A percentile compares a stretch with the other conserved stretches of the same genome.
Conservation (phyloP, 2,329 filamentous ascomycete genomes). For the Chaetoscypha palmicola region DNA sequence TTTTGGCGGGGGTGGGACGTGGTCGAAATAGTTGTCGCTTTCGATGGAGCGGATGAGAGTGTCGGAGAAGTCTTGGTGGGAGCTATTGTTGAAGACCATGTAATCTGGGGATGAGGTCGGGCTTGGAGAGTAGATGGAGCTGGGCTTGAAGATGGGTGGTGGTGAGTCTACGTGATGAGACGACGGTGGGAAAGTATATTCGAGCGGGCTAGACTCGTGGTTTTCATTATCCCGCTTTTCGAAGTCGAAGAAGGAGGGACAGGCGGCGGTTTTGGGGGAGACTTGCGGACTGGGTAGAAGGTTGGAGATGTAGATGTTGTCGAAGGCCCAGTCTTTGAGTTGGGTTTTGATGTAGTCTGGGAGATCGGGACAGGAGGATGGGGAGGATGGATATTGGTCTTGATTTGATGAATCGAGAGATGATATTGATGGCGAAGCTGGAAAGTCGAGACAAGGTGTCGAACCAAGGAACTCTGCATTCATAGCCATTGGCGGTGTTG, state of each 20-base stretch:
- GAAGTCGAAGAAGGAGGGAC: conserved; percentile 5
- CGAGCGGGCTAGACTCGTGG: neutral
- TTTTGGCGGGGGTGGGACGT: neutral
- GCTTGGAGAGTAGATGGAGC: conserved; percentile 7
- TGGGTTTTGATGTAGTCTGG: conserved; percentile 7
- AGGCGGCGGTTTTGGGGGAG: conserved; percentile 3
- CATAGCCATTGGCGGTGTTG: conserved; percentile 5
- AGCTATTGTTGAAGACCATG: neutral
- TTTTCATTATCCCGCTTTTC: conserved; percentile 1
- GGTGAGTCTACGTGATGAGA: neutral
- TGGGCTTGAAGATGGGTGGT: conserved; percentile 6
- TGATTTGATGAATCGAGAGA: conserved; percentile 1
- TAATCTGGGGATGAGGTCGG: conserved; percentile 4
- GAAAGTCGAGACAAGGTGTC: conserved; percentile 1
- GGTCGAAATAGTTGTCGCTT: conserved; percentile 6
- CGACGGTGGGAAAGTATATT: conserved; percentile 1
- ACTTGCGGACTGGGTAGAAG: conserved; percentile 3
- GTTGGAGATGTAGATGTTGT: conserved; percentile 7
- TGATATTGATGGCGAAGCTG: neutral
- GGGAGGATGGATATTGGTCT: conserved; percentile 4
- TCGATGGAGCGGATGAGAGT: conserved; percentile 5
- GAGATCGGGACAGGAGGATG: conserved; percentile 6
- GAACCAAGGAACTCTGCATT: conserved; percentile 8
- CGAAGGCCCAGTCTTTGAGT: conserved; percentile 10
- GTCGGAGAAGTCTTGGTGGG: conserved; percentile 4